phyloP scores from a whole-genome alignment of 1,139 yeast genomes.

The Pichia sp. region DNA sequence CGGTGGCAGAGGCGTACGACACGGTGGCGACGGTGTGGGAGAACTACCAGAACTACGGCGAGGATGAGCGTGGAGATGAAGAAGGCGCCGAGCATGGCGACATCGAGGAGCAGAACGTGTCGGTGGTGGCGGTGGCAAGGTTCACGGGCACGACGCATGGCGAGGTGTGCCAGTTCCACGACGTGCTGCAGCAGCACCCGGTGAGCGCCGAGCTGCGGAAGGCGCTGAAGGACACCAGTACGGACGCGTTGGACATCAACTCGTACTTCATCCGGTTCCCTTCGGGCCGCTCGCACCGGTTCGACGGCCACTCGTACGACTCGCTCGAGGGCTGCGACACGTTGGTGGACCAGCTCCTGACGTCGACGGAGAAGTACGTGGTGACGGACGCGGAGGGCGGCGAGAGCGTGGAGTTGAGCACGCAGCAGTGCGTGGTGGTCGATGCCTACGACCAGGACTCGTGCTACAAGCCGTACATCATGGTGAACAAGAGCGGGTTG shows the following conservation, averaged over 20 bases:
- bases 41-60: constrained; percentile 3
- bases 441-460: constrained; percentile 30
- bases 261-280: constrained; percentile 3
- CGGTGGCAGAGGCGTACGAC: constrained; percentile 5
- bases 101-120: not conserved
- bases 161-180: not conserved
- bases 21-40: constrained; percentile 1
- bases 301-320: constrained; percentile 20
- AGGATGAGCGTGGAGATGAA: not conserved
- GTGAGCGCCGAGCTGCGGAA: not conserved
- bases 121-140: not conserved
- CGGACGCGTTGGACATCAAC: not conserved
- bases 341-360: constrained; percentile 18
- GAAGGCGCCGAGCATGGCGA: not conserved
- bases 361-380: constrained; percentile 18
- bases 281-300: constrained; percentile 6
- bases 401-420: constrained; percentile 27
- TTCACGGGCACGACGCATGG: not conserved
- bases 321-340: constrained; percentile 11
- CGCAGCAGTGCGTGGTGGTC: constrained; percentile 44
- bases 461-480: constrained; percentile 37
- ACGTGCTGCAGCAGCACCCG: not conserved
- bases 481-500: constrained; percentile 38
- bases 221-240: not conserved
- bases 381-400: constrained; percentile 16